Conservation (phyloP, 805 yeast species). For the Myxozyma kluyveri region DNA sequence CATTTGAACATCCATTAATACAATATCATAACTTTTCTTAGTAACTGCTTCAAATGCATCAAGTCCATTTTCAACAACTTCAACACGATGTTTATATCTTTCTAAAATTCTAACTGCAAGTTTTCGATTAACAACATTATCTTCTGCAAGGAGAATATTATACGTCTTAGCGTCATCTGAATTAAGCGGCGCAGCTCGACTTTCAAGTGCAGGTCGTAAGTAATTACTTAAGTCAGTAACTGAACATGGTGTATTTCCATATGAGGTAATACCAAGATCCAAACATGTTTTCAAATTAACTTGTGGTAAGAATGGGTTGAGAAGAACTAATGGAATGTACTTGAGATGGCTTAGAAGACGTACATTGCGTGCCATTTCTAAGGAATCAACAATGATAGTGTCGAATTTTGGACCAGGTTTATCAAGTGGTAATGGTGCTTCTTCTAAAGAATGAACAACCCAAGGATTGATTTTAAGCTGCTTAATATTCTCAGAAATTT, state of each 20-base stretch:
- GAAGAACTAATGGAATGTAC: constrained; percentile 76
- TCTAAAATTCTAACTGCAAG: constrained; percentile 81
- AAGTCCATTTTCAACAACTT: constrained; percentile 81
- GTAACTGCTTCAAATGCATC: constrained; percentile 77
- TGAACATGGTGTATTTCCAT: constrained; percentile 86
- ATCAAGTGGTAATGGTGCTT: constrained; percentile 44
- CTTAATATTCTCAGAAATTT: constrained; percentile 50
- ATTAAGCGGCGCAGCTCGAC: constrained; percentile 74
- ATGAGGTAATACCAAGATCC: constrained; percentile 81
- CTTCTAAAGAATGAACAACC: constrained; percentile 54
- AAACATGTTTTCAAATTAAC: constrained; percentile 78
- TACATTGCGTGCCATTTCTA: constrained; percentile 68
- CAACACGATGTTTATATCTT: constrained; percentile 79
- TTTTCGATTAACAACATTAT: constrained; percentile 82
- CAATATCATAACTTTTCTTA: constrained; percentile 68
- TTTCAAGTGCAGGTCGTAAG: constrained; percentile 78
- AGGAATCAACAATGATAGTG: constrained; percentile 76
- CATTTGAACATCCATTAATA: constrained; percentile 92
- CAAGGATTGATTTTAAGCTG: constrained; percentile 62
- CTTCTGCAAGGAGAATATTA: constrained; percentile 78
- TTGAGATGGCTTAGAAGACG: constrained; percentile 73
- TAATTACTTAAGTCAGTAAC: constrained; percentile 78
- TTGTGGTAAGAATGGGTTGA: constrained; percentile 72
- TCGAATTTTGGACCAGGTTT: constrained; percentile 54
- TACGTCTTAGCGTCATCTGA: constrained; percentile 74